Evolutionary conservation across 2,329 filamentous ascomycete species (phyloP), one percentile per base, ranked within the genome.

Genomic region (Ophiostoma populinum): DNA sequence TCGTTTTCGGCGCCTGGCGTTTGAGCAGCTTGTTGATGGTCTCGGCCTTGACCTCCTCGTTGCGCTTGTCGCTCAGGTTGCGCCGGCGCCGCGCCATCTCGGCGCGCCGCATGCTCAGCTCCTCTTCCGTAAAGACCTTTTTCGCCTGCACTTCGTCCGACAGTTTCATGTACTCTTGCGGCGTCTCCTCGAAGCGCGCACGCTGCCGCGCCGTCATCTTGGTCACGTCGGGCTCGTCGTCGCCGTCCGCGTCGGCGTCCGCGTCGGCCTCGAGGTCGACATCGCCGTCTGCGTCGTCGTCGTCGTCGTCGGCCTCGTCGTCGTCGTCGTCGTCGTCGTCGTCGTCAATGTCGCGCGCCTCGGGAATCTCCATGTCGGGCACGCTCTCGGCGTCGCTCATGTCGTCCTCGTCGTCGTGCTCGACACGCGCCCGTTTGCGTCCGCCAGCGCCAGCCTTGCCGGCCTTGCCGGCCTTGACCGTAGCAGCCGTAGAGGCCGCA

Each of bases 21-120:
- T 85, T 85, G 35, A 90, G 70, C 2, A 90, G 71, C 48, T 86
- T 85, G 61, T 90, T 86, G 66, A 90, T 87, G 0, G 81, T 90
- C 61, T 87, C 81, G 69, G 83, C 81, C 80, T 72, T 73, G 51
- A 74, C 68, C 54, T 74, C 69, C 41, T 74, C 69, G 41, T 67
- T 73, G 32, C 69, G 65, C 54, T 74, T 74, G 43, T 74, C 69
- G 45, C 68, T 72, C n/a, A 73, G 58, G 45, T 74, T 74, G 30
- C 69, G 63, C 39, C 69, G 57, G 30, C 69, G 61, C 18, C 69
- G 65, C 3, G 69, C 69, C 69, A 74, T 73, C 46, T 74, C 69
- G 26, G 68, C 63, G 6, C 69, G 59, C 10, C 69, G 60, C 69
- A 74, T 73, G 17, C 67, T 71, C 9, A 72, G 49, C 43, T 74